Evolutionary conservation across 768 basidiomycete genomes (phyloP).

Genomic region (Tulasnella sp.): DNA sequence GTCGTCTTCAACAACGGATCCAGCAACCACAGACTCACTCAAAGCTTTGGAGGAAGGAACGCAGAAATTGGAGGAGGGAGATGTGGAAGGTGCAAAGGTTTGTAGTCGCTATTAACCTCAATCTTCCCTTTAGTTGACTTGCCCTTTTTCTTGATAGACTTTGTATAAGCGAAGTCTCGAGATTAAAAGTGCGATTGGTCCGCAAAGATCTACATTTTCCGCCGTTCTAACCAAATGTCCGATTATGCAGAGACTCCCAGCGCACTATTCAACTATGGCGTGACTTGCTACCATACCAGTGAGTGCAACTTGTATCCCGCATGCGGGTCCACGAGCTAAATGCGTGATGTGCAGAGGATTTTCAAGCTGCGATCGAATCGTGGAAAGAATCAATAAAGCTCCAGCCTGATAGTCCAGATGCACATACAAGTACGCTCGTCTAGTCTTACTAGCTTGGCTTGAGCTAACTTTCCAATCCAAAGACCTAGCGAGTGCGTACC

Average conservation of each 20-base stretch:
- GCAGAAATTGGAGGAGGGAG: slow-evolving; percentile 74
- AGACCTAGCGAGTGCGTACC: slow-evolving; percentile 87
- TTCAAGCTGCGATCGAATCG: slow-evolving; percentile 68
- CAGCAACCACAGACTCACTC: slow-evolving; percentile 68
- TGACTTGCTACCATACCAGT: slow-evolving; percentile 86
- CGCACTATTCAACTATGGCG: slow-evolving; percentile 70
- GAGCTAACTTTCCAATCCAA: slow-evolving; percentile 12
- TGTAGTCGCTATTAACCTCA: background rate
- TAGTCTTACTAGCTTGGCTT: slow-evolving; percentile 16
- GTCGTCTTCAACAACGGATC: slow-evolving; percentile 72
- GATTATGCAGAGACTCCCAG: slow-evolving; percentile 1
- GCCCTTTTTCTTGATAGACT: slow-evolving; percentile 10
- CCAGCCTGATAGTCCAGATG: slow-evolving; percentile 74
- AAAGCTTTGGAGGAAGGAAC: slow-evolving; percentile 75
- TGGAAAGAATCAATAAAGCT: slow-evolving; percentile 79
- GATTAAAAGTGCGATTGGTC: slow-evolving; percentile 39
- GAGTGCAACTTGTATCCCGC: slow-evolving; percentile 24
- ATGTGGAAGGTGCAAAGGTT: slow-evolving; percentile 62
- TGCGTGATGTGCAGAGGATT: slow-evolving; percentile 70
- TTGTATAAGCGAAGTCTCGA: slow-evolving; percentile 70
- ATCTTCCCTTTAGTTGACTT: background rate
- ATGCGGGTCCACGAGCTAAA: slow-evolving; percentile 3
- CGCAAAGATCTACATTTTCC: too few relatives aligned
- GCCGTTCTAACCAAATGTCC: background rate
- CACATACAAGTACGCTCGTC: slow-evolving; percentile 65